phyloP scores from a whole-genome alignment of 169 alveolate genomes.

The Plasmodium blacklocki region DNA sequence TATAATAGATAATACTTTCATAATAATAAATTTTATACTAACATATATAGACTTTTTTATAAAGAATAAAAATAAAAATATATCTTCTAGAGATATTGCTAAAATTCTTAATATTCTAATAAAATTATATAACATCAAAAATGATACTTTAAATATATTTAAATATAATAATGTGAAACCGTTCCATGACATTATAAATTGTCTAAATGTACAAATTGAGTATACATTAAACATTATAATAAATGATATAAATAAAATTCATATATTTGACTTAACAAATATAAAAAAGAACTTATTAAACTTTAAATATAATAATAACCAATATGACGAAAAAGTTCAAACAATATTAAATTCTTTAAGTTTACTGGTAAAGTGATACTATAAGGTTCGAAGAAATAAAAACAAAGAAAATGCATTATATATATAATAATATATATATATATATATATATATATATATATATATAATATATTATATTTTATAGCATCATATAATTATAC shows the following conservation, averaged over 20 bases:
- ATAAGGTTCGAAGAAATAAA: neutral
- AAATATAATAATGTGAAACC: neutral
- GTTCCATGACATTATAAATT: neutral
- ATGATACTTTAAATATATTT: neutral
- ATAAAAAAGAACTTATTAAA: constrained; percentile 18
- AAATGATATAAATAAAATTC: constrained; percentile 22
- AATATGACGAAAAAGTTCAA: constrained; percentile 12
- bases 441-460: neutral
- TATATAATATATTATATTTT: neutral
- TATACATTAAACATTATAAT: constrained; percentile 11
- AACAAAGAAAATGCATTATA: neutral
- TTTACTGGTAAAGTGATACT: neutral
- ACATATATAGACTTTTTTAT: constrained; percentile 53
- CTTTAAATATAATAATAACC: neutral
- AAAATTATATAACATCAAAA: constrained; percentile 7
- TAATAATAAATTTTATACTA: constrained; percentile 24
- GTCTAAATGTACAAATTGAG: constrained; percentile 7
- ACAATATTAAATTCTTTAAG: constrained; percentile 30
- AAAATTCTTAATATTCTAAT: constrained; percentile 48
- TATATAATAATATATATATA: neutral
- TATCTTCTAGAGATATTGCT: constrained; percentile 68
- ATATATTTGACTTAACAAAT: constrained; percentile 25
- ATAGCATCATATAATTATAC: too few species aligned
- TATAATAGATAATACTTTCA: constrained; percentile 21
- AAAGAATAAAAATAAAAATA: constrained; percentile 16